Base-by-base conservation (phyloP, 2,329 filamentous ascomycete species). In the Botrytis hyacinthi region DNA sequence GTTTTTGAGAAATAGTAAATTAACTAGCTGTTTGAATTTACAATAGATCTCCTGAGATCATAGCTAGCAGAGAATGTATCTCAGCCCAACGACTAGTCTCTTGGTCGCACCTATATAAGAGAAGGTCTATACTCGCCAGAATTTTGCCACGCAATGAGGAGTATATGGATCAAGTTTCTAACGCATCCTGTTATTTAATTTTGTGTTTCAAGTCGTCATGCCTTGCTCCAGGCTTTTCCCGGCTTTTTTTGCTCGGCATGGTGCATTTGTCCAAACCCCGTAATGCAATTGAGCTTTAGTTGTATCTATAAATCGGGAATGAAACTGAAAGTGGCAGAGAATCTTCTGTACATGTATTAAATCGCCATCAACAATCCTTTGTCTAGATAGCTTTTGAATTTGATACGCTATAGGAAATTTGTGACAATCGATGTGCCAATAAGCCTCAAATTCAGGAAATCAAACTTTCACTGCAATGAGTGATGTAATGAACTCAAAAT, bases 1-100 rank as follows among this genome's bases (percentile, higher is more conserved):
- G 6, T 1, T 18, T 16, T 18, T 29, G 0, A 3, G 2, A 8
- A n/a, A 16, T 16, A 1, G 3, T 18, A 5, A 54, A 1, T 8
- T 18, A 8, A 3, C 16, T 29, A 18, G 51, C n/a, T 14, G 5
- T 29, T 29, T 18, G 0, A 29, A 16, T 3, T 4, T n/a, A 54
- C 1, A 14, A n/a, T 54, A 3, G 6, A 8, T 10, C 26, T 29
- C 12, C 1, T 54, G 14, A 7, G 14, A 14, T 29, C 14, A 51
- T n/a, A n/a, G 4, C 4, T 10, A 51, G 26, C 3, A 42, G 3
- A 42, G 40, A 42, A 16, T 42, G 3, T 42, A 42, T 42, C 40
- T 42, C 14, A 42, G 40, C 12, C 3, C 12, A 42, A 42, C 5
- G 16, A 42, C 14, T 42, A 16, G 3, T 42, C 5, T 42, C 40